Evolutionary conservation across 176 grass and related monocot genomes (phyloP), one percentile per base, ranked within the genome.

Genomic region (Ampelocalamus luodianensis): DNA sequence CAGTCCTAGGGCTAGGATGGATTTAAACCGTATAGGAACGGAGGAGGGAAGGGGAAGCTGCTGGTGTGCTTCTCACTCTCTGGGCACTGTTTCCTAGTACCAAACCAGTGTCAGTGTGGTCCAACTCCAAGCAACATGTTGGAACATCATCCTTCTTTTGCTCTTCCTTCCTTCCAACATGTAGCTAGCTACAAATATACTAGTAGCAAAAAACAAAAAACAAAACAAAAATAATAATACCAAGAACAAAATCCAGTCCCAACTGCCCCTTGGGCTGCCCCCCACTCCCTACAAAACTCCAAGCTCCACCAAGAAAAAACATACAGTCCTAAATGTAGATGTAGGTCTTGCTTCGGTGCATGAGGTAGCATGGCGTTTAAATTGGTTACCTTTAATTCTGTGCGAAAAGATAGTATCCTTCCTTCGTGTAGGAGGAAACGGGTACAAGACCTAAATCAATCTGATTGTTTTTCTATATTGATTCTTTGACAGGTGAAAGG

Each of bases 71-170:
- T 20, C n/a, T 68, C 65, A 8, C 24, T 62, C 24, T 62, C 27
- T 63, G 27, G 63, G 68, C 85, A 81, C 64, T 65, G 81, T 65
- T 89, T 74, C 81, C 58, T 77, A 58, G 58, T 83, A 44, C 59
- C 48, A 43, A 81, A 62, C 71, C 40, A 61, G 27, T 39, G 10
- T 34, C 40, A 69, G 27, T 39, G 10, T 74, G 67, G 68, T 68
- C 82, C 82, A n/a, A 54, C 59, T 68, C 82, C 82, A n/a, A 54
- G 55, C 54, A 23, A 40, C 27, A 23, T 60, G 74, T 15, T 15
- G n/a, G n/a, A n/a, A n/a, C n/a, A n/a, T 39, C 12, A 4, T 22
- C 6, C 53, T 4, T 23, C 1, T 6, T 15, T 15, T 4, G 12
- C 10, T n/a, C 11, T 17, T 39, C 15, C 11, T 17, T 39, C 15